phyloP scores from a whole-genome alignment of 441 rosid genomes.

The Pelargonium myrrhifolium region DNA sequence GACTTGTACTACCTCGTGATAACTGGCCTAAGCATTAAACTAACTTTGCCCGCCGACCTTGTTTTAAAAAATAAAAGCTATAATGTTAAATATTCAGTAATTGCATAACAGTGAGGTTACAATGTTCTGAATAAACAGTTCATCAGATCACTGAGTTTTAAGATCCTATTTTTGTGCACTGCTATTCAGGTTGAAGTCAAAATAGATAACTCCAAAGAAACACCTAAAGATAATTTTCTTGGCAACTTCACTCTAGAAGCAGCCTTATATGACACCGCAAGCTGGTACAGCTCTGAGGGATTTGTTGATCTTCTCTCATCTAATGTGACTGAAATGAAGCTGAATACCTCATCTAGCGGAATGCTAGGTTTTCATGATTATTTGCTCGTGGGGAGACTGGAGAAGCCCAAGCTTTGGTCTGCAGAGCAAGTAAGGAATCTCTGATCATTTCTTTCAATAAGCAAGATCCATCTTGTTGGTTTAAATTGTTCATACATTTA shows the following conservation, averaged over 20 bases:
- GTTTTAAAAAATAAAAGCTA: not conserved
- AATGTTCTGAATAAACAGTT: conserved; percentile 3
- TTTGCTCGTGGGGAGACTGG: conserved; percentile 64
- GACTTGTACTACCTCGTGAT: not conserved
- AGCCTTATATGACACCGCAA: conserved; percentile 61
- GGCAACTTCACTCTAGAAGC: conserved; percentile 67
- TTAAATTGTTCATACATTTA: not conserved
- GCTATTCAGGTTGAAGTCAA: conserved; percentile 77
- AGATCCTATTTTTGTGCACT: conserved; percentile 11
- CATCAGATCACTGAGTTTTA: not conserved
- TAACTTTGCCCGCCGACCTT: not conserved
- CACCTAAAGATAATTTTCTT: conserved; percentile 44
- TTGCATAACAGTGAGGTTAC: conserved; percentile 13
- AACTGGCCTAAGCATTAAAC: not conserved
- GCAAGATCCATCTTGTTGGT: not conserved
- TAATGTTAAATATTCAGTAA: not conserved
- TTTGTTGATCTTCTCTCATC: conserved; percentile 46
- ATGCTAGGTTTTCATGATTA: conserved; percentile 65
- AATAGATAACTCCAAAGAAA: conserved; percentile 50
- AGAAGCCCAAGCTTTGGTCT: conserved; percentile 90
- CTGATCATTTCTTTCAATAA: conserved; percentile 10
- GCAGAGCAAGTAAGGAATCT: conserved; percentile 74
- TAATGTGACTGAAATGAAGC: conserved; percentile 48
- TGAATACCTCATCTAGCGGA: conserved; percentile 36
- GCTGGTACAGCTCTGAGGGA: conserved; percentile 49